phyloP scores from a whole-genome alignment of 768 basidiomycete genomes.

The Trametes elegans region DNA sequence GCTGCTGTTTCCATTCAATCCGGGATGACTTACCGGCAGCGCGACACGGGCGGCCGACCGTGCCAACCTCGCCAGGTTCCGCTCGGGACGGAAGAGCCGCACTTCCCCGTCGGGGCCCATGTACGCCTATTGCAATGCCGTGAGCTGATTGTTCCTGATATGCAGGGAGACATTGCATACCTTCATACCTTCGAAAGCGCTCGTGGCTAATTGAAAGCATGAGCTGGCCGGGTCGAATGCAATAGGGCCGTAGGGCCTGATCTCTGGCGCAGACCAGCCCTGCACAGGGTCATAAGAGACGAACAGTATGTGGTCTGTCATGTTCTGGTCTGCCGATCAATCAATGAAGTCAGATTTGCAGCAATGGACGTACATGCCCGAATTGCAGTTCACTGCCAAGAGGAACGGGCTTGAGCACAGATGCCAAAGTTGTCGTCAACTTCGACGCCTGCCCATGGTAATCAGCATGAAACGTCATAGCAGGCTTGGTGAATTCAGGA shows the following conservation, averaged over 20 bases:
- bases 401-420: slow-evolving; percentile 50
- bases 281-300: slow-evolving; percentile 54
- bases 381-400: slow-evolving; percentile 47
- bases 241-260: slow-evolving; percentile 67
- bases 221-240: slow-evolving; percentile 52
- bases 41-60: slow-evolving; percentile 68
- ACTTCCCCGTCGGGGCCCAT: slow-evolving; percentile 64
- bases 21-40: slow-evolving; percentile 50
- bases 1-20: background rate
- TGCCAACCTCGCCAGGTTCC: slow-evolving; percentile 83
- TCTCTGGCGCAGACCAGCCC: slow-evolving; percentile 72
- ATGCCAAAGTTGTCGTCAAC: slow-evolving; percentile 45
- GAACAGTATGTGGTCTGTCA: slow-evolving; percentile 78
- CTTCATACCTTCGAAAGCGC: slow-evolving; percentile 68
- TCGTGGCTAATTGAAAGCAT: slow-evolving; percentile 59
- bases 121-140: slow-evolving; percentile 52
- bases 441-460: slow-evolving; percentile 61
- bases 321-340: slow-evolving; percentile 36
- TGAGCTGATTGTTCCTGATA: background rate
- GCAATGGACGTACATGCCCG: slow-evolving; percentile 46
- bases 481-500: background rate
- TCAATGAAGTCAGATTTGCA: background rate
- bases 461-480: background rate
- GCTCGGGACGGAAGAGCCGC: slow-evolving; percentile 76
- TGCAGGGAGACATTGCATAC: slow-evolving; percentile 31